Conservation (phyloP, 805 yeast genomes). For the Pichia paraexigua region DNA sequence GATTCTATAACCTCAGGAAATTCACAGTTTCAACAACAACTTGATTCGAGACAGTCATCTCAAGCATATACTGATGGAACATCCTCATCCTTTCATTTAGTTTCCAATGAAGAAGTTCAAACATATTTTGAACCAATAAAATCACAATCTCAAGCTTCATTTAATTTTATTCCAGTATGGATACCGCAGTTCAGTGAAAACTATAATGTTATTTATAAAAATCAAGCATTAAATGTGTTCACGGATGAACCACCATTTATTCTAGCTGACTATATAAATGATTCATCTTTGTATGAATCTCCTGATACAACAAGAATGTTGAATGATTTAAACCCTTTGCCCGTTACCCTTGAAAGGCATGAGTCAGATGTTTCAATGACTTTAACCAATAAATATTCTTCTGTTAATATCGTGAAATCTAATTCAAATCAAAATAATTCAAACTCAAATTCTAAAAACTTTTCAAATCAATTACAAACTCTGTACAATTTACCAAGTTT, state of each 20-base stretch:
- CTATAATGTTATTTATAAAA: conserved; percentile 51
- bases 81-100: conserved; percentile 5
- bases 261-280: conserved; percentile 30
- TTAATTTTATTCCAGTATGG: conserved; percentile 43
- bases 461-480: neutral
- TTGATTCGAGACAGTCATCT: conserved; percentile 12
- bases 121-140: conserved; percentile 20
- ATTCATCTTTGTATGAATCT: conserved; percentile 25
- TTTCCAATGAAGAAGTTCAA: conserved; percentile 22
- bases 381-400: neutral
- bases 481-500: conserved; percentile 1
- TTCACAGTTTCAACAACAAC: neutral
- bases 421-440: neutral
- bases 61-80: conserved; percentile 10
- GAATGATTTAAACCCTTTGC: conserved; percentile 18
- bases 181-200: conserved; percentile 49
- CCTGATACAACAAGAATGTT: conserved; percentile 19
- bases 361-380: neutral
- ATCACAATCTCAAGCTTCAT: conserved; percentile 18
- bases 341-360: conserved; percentile 17
- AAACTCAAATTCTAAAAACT: neutral
- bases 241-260: conserved; percentile 52
- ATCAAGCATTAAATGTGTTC: conserved; percentile 50
- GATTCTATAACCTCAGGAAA: conserved; percentile 4
- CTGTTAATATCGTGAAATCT: neutral